Evolutionary conservation across 768 basidiomycete species (phyloP).

Genomic region (Gloeopeniophorella convolvens): DNA sequence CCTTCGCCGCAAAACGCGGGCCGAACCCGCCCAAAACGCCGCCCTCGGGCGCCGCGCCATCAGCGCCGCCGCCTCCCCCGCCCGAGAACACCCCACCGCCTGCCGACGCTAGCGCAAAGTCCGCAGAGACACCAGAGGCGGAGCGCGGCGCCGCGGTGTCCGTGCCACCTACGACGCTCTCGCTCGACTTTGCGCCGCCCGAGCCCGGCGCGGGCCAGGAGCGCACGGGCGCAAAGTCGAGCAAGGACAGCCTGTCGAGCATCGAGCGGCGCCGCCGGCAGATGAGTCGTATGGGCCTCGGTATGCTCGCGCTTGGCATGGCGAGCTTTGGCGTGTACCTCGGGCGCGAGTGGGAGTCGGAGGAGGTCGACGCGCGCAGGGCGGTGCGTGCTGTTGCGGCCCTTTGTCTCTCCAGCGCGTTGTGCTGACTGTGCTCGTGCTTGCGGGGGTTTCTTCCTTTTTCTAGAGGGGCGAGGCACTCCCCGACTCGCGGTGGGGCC

Average conservation of each 20-base stretch:
- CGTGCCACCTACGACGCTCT: slow-evolving; percentile 25
- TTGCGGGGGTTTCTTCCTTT: slow-evolving; percentile 5
- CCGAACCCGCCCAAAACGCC: slow-evolving; percentile 3
- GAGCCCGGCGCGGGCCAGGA: slow-evolving; percentile 33
- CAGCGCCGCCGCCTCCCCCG: background rate
- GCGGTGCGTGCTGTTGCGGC: slow-evolving; percentile 54
- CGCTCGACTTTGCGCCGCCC: slow-evolving; percentile 56
- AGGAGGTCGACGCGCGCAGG: slow-evolving; percentile 60
- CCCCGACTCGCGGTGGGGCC: slow-evolving; percentile 55
- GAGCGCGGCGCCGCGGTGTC: too few relatives aligned
- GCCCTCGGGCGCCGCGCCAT: background rate
- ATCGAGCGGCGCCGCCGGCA: slow-evolving; percentile 65
- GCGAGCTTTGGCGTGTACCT: slow-evolving; percentile 55
- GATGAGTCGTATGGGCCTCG: slow-evolving; percentile 49
- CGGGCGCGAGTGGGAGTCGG: slow-evolving; percentile 73
- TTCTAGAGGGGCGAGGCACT: slow-evolving; percentile 51
- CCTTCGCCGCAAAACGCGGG: background rate
- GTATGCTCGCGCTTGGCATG: slow-evolving; percentile 47
- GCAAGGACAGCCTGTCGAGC: slow-evolving; percentile 70
- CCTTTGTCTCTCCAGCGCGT: too few relatives aligned
- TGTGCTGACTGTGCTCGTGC: too few relatives aligned
- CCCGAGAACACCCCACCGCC: slow-evolving; percentile 2
- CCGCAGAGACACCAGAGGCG: too few relatives aligned
- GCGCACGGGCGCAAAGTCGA: slow-evolving; percentile 71
- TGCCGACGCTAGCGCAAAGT: too few relatives aligned